These are phyloP conservation scores for Backusella westeae DNA, from an alignment of 192 early-diverging fungal genomes.

Conservation along the genomic window DNA sequence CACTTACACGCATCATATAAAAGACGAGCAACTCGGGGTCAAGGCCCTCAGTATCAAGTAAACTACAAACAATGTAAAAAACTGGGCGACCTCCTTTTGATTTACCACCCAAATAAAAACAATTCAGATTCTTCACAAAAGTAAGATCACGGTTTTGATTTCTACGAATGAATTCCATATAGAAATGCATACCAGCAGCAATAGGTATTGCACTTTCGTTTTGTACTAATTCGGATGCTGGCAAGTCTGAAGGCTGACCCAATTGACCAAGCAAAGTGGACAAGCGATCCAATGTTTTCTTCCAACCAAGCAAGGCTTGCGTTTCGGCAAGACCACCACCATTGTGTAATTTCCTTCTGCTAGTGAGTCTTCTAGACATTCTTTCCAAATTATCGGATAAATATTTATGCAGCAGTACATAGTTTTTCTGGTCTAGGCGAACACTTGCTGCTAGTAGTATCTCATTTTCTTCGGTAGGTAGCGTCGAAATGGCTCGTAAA, in stretches of 20 bases:
- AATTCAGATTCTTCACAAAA: constrained; percentile 56
- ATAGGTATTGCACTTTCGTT: constrained; percentile 27
- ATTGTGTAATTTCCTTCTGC: constrained; percentile 47
- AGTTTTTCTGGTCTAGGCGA: constrained; percentile 26
- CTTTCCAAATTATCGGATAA: constrained; percentile 69
- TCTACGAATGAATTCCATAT: constrained; percentile 67
- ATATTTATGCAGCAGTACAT: constrained; percentile 51
- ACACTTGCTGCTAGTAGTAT: neutral
- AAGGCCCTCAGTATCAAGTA: constrained; percentile 67
- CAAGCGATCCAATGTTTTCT: constrained; percentile 73
- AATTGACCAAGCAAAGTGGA: constrained; percentile 79
- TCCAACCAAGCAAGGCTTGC: constrained; percentile 40
- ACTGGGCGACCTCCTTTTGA: constrained; percentile 73
- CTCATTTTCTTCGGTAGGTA: neutral
- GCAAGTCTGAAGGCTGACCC: constrained; percentile 71
- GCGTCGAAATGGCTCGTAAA: constrained; percentile 69
- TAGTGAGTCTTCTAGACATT: constrained; percentile 62
- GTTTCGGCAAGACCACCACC: neutral
- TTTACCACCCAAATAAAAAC: constrained; percentile 77
- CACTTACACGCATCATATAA: constrained; percentile 62
- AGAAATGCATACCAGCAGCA: constrained; percentile 47
- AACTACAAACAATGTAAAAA: constrained; percentile 78
- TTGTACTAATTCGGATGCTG: constrained; percentile 33
- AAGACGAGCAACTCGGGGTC: constrained; percentile 85
- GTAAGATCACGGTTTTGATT: constrained; percentile 62